phyloP scores from a whole-genome alignment of 2,329 filamentous ascomycete genomes.

The Aspergillus nomiae region DNA sequence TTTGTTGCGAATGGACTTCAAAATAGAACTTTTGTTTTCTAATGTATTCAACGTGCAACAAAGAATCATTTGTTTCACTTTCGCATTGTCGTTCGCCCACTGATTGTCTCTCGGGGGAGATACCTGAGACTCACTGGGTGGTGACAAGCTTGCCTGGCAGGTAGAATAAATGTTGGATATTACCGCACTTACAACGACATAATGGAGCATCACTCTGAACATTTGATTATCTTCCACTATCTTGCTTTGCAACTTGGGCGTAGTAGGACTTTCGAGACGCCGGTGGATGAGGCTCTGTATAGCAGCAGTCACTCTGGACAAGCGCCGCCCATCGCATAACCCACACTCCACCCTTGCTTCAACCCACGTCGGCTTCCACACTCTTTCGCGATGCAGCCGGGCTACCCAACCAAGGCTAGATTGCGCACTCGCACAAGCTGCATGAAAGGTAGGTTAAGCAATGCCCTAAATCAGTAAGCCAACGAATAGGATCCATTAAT shows the following conservation, averaged over 20 bases:
- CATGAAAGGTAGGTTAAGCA: background rate
- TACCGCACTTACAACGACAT: no score
- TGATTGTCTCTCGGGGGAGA: background rate
- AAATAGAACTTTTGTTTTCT: no score
- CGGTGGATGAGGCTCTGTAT: background rate
- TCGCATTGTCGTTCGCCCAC: no score
- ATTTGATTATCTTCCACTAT: no score
- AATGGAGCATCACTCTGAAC: no score
- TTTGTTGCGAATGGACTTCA: no score
- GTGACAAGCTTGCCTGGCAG: background rate
- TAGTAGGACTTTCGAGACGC: background rate
- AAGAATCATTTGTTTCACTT: no score
- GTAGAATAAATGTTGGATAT: background rate
- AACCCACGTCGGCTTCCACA: background rate
- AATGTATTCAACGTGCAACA: no score
- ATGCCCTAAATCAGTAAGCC: no score
- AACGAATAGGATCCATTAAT: no score
- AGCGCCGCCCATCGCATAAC: background rate
- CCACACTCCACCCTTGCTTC: background rate
- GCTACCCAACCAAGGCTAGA: background rate
- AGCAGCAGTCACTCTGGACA: background rate
- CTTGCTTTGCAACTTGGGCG: background rate
- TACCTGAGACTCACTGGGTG: background rate
- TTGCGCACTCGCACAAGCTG: background rate
- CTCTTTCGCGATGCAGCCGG: background rate